Percentiles rank a stretch among this genome's conserved stretches.
Evolutionary conservation across 768 basidiomycete species (phyloP).

Genomic region (Pleurotus ostreatus): DNA sequence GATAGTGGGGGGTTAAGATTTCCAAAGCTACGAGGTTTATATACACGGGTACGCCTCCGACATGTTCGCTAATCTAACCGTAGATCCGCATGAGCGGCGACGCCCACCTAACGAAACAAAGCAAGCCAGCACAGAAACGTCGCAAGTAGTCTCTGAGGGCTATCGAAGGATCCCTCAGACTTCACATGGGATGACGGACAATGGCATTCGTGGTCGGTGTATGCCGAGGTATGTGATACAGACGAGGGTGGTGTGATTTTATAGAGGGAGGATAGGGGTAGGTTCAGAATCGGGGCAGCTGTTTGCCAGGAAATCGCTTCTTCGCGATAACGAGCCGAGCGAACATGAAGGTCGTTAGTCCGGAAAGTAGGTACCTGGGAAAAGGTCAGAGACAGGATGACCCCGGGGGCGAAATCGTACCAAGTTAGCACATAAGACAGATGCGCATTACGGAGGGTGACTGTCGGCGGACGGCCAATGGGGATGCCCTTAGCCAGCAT

Average conservation of each 20-base stretch:
- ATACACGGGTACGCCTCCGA: slow-evolving; percentile 1
- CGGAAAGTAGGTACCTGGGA: slow-evolving; percentile 84
- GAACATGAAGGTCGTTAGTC: slow-evolving; percentile 83
- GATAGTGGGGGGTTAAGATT: neutral
- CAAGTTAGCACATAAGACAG: slow-evolving; percentile 94
- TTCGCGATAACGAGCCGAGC: slow-evolving; percentile 58
- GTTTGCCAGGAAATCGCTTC: slow-evolving; percentile 41
- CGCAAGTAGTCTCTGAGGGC: neutral
- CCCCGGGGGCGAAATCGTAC: slow-evolving; percentile 35
- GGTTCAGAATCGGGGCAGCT: slow-evolving; percentile 53
- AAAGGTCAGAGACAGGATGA: slow-evolving; percentile 1
- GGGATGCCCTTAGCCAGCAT: slow-evolving; percentile 71
- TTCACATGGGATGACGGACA: neutral
- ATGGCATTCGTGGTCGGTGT: neutral
- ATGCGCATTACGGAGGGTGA: slow-evolving; percentile 92
- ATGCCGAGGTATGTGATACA: neutral
- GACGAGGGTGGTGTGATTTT: neutral
- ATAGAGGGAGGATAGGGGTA: neutral
- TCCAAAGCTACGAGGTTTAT: neutral
- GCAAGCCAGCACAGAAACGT: neutral
- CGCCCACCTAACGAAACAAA: neutral
- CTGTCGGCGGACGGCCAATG: slow-evolving; percentile 74
- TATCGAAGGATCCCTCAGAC: neutral
- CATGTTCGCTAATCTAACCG: slow-evolving; percentile 1
- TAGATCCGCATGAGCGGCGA: neutral